Evolutionary conservation across 75 land plant genomes (phyloP).

Genomic region (Cunninghamia lanceolata): DNA sequence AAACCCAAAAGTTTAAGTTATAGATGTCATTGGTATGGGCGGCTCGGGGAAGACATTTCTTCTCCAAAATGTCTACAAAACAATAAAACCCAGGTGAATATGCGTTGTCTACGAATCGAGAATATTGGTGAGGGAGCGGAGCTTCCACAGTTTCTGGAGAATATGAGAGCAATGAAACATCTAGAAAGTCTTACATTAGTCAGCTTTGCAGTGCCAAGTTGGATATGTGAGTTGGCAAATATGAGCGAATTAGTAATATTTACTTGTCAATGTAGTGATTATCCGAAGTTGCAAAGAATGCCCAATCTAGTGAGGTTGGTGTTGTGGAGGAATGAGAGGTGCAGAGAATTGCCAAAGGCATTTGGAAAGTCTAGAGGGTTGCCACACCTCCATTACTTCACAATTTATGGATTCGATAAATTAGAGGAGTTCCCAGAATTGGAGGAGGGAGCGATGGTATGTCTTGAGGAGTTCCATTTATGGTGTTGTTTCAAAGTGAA

Average conservation of each 20-base stretch:
- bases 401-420: neutral
- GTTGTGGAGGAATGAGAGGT: neutral
- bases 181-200: neutral
- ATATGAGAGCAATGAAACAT: neutral
- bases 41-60: slow-evolving; percentile 23
- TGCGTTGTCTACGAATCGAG: neutral
- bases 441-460: neutral
- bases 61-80: slow-evolving; percentile 5
- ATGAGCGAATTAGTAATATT: neutral
- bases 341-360: neutral
- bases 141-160: neutral
- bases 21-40: slow-evolving; percentile 13
- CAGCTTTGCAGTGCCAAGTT: neutral
- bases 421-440: neutral
- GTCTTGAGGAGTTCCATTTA: neutral
- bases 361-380: neutral
- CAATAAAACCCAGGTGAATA: neutral
- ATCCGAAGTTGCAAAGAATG: neutral
- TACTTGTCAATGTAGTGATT: neutral
- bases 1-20: neutral
- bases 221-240: neutral
- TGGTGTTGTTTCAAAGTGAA: neutral
- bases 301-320: neutral
- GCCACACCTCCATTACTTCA: neutral
- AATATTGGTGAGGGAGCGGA: too few relatives aligned